Evolutionary conservation across 495 filamentous ascomycete genomes (phyloP).

Genomic region (Penicillium longicatenatum): DNA sequence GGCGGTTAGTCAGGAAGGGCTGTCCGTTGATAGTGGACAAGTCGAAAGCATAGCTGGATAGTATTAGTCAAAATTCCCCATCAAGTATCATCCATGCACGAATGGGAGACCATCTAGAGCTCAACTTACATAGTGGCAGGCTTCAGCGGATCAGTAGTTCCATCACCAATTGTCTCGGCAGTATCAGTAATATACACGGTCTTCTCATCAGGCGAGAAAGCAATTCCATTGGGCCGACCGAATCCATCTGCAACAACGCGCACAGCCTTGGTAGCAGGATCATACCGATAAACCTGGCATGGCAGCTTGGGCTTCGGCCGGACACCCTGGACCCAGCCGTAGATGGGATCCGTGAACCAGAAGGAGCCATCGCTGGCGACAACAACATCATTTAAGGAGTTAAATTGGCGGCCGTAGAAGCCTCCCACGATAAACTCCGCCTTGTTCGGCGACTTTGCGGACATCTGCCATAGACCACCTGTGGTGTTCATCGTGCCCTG

Average conservation of each 20-base stretch:
- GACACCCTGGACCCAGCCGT: constrained; percentile 45
- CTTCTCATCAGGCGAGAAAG: constrained; percentile 49
- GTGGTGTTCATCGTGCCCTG: constrained; percentile 51
- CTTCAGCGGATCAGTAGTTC: constrained; percentile 16
- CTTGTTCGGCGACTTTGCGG: constrained; percentile 33
- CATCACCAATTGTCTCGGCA: constrained; percentile 26
- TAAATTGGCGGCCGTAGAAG: constrained; percentile 50
- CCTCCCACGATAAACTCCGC: constrained; percentile 34
- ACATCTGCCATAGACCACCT: constrained; percentile 49
- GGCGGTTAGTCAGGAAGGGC: constrained; percentile 50
- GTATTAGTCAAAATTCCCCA: background rate
- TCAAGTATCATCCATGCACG: background rate
- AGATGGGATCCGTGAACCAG: constrained; percentile 61
- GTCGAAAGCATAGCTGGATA: constrained; percentile 32
- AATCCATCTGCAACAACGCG: constrained; percentile 54
- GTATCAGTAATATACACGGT: constrained; percentile 58
- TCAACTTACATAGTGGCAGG: constrained; percentile 33
- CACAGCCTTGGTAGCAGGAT: constrained; percentile 47
- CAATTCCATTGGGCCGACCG: constrained; percentile 49
- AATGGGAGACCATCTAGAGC: background rate
- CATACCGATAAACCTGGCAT: constrained; percentile 53
- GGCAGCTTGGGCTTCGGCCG: constrained; percentile 49
- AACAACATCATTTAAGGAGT: constrained; percentile 50
- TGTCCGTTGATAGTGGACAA: constrained; percentile 21
- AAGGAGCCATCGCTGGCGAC: constrained; percentile 44